Conservation (phyloP, 257 asterid genomes). For the Solanum rostratum region DNA sequence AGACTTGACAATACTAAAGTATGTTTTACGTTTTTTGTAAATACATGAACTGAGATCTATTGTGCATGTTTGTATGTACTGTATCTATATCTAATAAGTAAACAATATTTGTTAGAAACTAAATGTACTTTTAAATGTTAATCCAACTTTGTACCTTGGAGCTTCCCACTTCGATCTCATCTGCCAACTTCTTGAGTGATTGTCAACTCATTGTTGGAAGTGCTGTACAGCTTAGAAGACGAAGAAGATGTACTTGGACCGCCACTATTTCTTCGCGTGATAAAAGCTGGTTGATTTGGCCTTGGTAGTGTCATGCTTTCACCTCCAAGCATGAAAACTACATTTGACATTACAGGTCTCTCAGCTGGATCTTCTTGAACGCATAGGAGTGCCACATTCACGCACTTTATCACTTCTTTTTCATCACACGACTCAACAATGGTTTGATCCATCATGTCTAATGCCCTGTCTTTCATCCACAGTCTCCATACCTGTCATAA, state of each 20-base stretch:
- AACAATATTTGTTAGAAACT: too few relatives aligned
- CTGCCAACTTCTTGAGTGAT: constrained; percentile 3
- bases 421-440: neutral
- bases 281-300: constrained; percentile 18
- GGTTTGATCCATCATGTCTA: constrained; percentile 7
- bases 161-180: neutral
- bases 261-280: neutral
- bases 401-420: constrained; percentile 5
- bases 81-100: too few relatives aligned
- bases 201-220: neutral
- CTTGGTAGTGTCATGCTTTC: constrained; percentile 7
- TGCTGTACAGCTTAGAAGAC: neutral
- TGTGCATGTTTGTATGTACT: too few relatives aligned
- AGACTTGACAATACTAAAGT: too few relatives aligned
- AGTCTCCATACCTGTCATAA: constrained; percentile 15
- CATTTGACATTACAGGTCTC: constrained; percentile 21
- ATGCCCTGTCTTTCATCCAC: constrained; percentile 12
- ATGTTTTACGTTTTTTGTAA: too few relatives aligned
- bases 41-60: too few relatives aligned
- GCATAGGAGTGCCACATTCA: constrained; percentile 17
- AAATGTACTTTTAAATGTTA: too few relatives aligned
- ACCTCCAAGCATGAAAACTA: constrained; percentile 10
- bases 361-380: constrained; percentile 23
- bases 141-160: too few relatives aligned
- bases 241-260: neutral